A percentile compares a stretch with the other conserved stretches of the same genome.
phyloP scores from a whole-genome alignment of 2,329 filamentous ascomycete genomes.

The Colletotrichum viniferum region DNA sequence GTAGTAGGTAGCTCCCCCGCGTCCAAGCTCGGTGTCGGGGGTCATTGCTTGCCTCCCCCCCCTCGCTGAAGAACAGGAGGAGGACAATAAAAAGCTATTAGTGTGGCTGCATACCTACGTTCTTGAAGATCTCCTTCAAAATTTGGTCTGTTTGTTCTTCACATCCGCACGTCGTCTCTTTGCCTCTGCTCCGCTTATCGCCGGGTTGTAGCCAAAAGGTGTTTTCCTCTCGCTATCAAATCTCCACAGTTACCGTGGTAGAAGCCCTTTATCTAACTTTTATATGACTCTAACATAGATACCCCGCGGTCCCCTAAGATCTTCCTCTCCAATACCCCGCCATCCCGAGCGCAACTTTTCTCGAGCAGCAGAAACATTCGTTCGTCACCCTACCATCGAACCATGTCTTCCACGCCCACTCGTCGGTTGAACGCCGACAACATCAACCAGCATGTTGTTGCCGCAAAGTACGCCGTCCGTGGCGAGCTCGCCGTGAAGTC shows the following conservation, averaged over 20 bases:
- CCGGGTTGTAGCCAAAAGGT: not conserved
- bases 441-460: conserved; percentile 88
- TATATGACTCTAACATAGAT: conserved; percentile 22
- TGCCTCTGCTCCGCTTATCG: not conserved
- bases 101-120: not conserved
- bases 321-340: conserved; percentile 18
- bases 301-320: conserved; percentile 21
- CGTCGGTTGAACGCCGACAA: conserved; percentile 75
- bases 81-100: conserved; percentile 5
- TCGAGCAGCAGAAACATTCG: conserved; percentile 15
- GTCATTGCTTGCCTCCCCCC: not conserved
- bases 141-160: not conserved
- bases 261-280: conserved; percentile 20
- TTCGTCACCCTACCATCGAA: conserved; percentile 27
- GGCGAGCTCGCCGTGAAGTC: conserved; percentile 94
- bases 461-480: conserved; percentile 94
- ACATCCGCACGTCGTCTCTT: not conserved
- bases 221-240: not conserved
- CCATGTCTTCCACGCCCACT: conserved; percentile 39
- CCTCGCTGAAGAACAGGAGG: not conserved
- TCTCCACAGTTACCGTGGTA: conserved; percentile 13
- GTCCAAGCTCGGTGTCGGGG: not conserved
- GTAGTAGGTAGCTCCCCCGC: not conserved
- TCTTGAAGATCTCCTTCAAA: not conserved
- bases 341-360: conserved; percentile 20